These are phyloP conservation scores for Xylaria cubensis DNA, from an alignment of 495 filamentous ascomycete species.

Conservation along the genomic window DNA sequence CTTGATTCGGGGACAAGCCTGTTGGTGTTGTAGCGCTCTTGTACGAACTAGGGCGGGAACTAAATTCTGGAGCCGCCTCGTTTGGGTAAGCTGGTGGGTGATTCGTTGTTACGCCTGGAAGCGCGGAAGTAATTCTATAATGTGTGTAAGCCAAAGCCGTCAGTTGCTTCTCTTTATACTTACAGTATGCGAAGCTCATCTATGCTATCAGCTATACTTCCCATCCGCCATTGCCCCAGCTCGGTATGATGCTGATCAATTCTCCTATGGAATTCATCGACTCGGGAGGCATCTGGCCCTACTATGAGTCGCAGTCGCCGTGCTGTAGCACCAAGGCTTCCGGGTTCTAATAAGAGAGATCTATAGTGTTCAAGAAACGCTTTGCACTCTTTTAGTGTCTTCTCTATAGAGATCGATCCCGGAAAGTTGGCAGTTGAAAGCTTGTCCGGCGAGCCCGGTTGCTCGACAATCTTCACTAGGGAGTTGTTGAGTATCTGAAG, in stretches of 20 bases:
- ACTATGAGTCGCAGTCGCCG: constrained; percentile 29
- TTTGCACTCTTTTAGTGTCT: constrained; percentile 37
- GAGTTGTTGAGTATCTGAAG: constrained; percentile 27
- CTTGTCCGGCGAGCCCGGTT: constrained; percentile 18
- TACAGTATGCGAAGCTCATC: constrained; percentile 29
- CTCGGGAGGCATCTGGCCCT: constrained; percentile 29
- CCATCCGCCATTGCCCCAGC: constrained; percentile 29
- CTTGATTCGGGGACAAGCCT: not conserved
- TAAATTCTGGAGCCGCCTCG: not conserved
- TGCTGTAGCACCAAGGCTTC: constrained; percentile 16
- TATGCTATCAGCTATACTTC: constrained; percentile 16
- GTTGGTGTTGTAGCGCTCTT: not conserved
- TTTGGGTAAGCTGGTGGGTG: not conserved
- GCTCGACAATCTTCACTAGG: constrained; percentile 28
- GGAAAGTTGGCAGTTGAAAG: constrained; percentile 21
- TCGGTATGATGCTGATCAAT: constrained; percentile 31
- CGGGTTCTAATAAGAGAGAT: constrained; percentile 22
- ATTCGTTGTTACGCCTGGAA: not conserved
- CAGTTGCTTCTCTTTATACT: constrained; percentile 8
- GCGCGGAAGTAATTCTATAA: constrained; percentile 4
- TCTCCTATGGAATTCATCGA: constrained; percentile 35
- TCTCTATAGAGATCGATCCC: constrained; percentile 27
- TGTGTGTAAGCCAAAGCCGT: not conserved
- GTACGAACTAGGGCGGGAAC: not conserved
- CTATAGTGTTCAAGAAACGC: constrained; percentile 36